phyloP scores from a whole-genome alignment of 768 basidiomycete species.

The Sistotremastrum niveocremeum region DNA sequence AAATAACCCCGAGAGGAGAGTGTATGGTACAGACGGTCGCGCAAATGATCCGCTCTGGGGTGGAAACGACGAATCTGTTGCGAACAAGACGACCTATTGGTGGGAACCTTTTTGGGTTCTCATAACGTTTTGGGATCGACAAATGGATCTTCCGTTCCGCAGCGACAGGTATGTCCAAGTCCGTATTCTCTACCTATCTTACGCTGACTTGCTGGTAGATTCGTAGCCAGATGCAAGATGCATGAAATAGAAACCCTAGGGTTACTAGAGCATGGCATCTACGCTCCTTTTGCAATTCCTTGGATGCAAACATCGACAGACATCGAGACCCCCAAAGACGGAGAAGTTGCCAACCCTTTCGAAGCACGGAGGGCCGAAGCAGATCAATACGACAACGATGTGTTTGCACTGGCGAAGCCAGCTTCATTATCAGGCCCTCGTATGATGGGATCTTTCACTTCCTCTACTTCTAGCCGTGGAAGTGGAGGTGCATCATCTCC shows the following conservation, averaged over 20 bases:
- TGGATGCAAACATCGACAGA: constrained; percentile 21
- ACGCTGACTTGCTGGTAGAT: constrained; percentile 33
- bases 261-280: constrained; percentile 80
- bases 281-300: constrained; percentile 48
- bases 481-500: too few relatives aligned
- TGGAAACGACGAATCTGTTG: constrained; percentile 33
- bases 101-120: constrained; percentile 87
- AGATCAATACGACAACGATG: constrained; percentile 59
- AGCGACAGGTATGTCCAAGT: constrained; percentile 46
- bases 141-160: constrained; percentile 74
- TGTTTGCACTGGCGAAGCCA: constrained; percentile 42
- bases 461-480: too few relatives aligned
- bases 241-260: constrained; percentile 94
- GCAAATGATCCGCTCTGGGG: constrained; percentile 66
- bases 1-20: constrained; percentile 23
- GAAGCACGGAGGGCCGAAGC: constrained; percentile 34
- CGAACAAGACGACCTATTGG: constrained; percentile 51
- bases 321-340: constrained; percentile 13
- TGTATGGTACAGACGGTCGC: constrained; percentile 33
- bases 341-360: constrained; percentile 7
- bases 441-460: too few relatives aligned
- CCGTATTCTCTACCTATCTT: background rate
- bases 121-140: constrained; percentile 75
- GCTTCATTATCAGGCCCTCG: too few relatives aligned
- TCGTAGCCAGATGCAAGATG: constrained; percentile 92